Evolutionary conservation across 2,329 filamentous ascomycete genomes (phyloP), one percentile per base, ranked within the genome.

Genomic region (Cordyceps tenuipes): DNA sequence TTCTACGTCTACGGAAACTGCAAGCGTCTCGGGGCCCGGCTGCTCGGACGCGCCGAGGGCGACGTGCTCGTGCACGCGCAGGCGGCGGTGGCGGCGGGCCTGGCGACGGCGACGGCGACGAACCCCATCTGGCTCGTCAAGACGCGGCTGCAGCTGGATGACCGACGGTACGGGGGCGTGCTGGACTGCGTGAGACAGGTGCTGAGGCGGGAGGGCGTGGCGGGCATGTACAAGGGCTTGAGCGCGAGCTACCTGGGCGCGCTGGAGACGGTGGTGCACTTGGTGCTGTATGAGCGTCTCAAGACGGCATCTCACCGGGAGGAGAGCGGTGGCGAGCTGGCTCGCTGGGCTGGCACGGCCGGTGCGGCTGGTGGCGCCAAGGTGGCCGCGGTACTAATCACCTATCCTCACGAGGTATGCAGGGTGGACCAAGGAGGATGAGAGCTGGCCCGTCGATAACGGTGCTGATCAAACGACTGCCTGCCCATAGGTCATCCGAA

Each of bases 71-170:
- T 96, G 10, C 91, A 96, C 71, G 79, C 96, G 8, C 77, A 82
- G 50, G 87, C 91, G 1, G 92, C 89, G 7, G 84, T 89, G 1
- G 79, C 82, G 15, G 91, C 92, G 1, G 92, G 92, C 2, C 83
- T 97, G 47, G 86, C 87, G 6, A 97, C 92, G 0, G 89, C 90
- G 50, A 97, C 92, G 1, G 90, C 88, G 21, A 97, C 93, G 44
- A 97, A 97, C 73, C 92, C 92, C 1, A 96, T 97, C 68, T 97
- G 92, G 92, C 82, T 97, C 63, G 85, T 97, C 70, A 97, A 97
- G 80, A 97, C 92, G 46, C 81, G 92, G 43, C 72, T 97, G 66
- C 92, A 97, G 75, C 82, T 97, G 39, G 93, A 97, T 76, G 29
- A 75, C 76, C 80, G 91, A 58, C 85, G 85, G 68, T 97, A 97